phyloP scores from a whole-genome alignment of 345 rosid genomes.

The Moricandia arvensis region DNA sequence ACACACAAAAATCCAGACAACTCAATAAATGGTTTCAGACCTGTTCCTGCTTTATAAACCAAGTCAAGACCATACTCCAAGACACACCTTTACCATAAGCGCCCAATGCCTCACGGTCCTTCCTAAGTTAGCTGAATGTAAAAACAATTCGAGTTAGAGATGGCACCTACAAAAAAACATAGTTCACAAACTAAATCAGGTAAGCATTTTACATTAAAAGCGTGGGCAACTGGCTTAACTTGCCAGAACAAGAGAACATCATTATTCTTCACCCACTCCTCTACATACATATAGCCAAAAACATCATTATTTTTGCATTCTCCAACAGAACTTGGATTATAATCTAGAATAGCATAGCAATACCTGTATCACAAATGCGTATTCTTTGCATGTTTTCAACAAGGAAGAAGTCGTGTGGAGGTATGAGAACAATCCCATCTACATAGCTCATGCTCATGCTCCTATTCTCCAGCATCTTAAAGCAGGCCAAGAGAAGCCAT shows the following conservation, averaged over 20 bases:
- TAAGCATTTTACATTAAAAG: not conserved
- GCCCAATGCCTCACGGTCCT: slow-evolving; percentile 89
- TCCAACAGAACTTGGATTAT: not conserved
- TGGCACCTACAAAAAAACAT: no score
- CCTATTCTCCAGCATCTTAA: slow-evolving; percentile 86
- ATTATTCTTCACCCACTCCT: slow-evolving; percentile 75
- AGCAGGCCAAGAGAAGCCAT: no score
- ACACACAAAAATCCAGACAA: slow-evolving; percentile 10
- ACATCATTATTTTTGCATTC: not conserved
- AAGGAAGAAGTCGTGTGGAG: slow-evolving; percentile 65
- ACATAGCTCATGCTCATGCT: slow-evolving; percentile 85
- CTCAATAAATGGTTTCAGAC: slow-evolving; percentile 3
- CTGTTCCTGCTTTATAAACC: not conserved
- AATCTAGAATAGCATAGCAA: not conserved
- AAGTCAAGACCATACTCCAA: not conserved
- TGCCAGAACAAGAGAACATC: slow-evolving; percentile 96
- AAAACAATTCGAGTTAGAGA: no score
- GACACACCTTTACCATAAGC: slow-evolving; percentile 98
- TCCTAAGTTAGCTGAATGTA: slow-evolving; percentile 74
- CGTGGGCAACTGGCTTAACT: slow-evolving; percentile 86
- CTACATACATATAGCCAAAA: slow-evolving; percentile 42
- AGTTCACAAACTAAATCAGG: no score
- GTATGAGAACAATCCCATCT: slow-evolving; percentile 82
- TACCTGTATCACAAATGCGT: slow-evolving; percentile 79
- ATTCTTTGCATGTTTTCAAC: slow-evolving; percentile 71